Conservation (phyloP, 176 grass and related monocot species). For the Rhynchospora pubera region DNA sequence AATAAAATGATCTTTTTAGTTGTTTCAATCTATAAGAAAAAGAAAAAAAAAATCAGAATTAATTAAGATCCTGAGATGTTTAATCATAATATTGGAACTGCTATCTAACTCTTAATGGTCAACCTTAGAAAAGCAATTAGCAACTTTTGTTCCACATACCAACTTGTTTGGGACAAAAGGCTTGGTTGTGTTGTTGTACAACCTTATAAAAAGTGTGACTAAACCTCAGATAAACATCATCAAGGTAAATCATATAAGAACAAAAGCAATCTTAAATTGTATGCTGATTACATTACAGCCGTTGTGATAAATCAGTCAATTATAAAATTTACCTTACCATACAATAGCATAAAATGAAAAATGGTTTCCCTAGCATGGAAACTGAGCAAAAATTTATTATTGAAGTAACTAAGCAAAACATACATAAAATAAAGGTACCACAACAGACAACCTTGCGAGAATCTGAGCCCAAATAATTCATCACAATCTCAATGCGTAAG, state of each 20-base stretch:
- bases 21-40: constrained; percentile 69
- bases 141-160: neutral
- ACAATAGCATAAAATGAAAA: neutral
- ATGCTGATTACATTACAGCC: neutral
- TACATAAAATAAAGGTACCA: neutral
- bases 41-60: constrained; percentile 22
- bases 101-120: neutral
- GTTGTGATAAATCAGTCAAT: constrained; percentile 4
- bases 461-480: constrained; percentile 80
- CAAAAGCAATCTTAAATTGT: neutral
- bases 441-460: constrained; percentile 50
- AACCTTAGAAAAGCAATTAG: neutral
- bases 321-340: constrained; percentile 12
- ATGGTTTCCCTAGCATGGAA: neutral
- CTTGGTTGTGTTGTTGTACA: no score
- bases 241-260: constrained; percentile 22
- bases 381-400: neutral
- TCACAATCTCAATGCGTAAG: constrained; percentile 89
- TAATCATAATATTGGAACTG: neutral
- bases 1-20: constrained; percentile 98
- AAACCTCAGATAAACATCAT: neutral
- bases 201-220: constrained; percentile 16
- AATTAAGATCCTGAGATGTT: constrained; percentile 3
- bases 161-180: neutral
- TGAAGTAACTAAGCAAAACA: neutral